Base-by-base conservation (phyloP, 2,329 filamentous ascomycete genomes). In the Tolypocladium tropicale region DNA sequence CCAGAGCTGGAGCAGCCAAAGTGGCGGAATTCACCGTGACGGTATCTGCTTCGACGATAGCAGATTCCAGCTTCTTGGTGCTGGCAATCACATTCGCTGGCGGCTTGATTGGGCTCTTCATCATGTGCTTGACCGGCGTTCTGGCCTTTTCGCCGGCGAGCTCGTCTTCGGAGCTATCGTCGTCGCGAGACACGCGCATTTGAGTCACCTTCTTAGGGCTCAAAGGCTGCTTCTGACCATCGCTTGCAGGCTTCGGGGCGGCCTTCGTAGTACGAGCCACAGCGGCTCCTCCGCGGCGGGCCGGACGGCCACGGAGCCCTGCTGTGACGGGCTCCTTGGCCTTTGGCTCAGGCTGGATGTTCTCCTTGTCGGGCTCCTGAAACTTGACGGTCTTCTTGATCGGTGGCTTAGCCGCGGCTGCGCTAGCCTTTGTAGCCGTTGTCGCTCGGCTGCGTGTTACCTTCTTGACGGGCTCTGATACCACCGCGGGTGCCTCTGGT, bases 151-250 rank as follows among this genome's bases (percentile, higher is more conserved):
- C 74, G 11, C 72, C 75, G 32, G 78, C 78, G 37, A 85, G 76
- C 66, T 85, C 82, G 63, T 86, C 82, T 53, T 85, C 82, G 16
- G 82, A 83, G 52, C 67, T 64, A 33, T 74, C 73, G 32, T 65
- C 63, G 53, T 80, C 78, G 60, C 70, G 69, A 64, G 65, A 73
- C 58, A 74, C 61, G 53, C 76, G 72, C 61, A 85, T 72, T 70
- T 84, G 80, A 43, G 80, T 81, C 61, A 81, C 77, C 75, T 86
- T 86, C 74, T 81, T 85, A 71, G 82, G 82, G 70, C 82, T 85
- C 54, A 86, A 72, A 36, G 83, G 82, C 56, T 75, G 76, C 60
- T 76, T 76, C 43, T 72, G 67, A 18, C 21, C 51, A 6, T 28
- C 41, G 11, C 53, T 53, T 10, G 56, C n/a, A 55, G 70, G 67